phyloP scores from a whole-genome alignment of 495 filamentous ascomycete genomes.

The Penicillium canariense region DNA sequence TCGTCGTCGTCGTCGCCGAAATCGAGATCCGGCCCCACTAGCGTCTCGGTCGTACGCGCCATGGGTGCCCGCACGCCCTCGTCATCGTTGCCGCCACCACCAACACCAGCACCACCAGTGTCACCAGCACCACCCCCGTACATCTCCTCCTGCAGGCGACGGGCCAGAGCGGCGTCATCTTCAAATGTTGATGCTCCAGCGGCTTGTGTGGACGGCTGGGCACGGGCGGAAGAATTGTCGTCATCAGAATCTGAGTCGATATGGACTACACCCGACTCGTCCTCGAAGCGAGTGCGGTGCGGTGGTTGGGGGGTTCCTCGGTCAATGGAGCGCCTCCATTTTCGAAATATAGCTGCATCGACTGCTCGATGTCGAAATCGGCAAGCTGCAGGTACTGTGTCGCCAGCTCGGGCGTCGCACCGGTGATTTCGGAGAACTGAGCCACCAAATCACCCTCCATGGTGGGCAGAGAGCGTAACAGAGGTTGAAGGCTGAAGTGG shows the following conservation, averaged over 20 bases:
- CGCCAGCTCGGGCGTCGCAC: slow-evolving; percentile 59
- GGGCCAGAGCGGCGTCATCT: slow-evolving; percentile 91
- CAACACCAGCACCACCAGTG: slow-evolving; percentile 32
- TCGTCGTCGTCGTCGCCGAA: slow-evolving; percentile 57
- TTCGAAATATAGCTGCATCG: slow-evolving; percentile 85
- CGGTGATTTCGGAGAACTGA: slow-evolving; percentile 64
- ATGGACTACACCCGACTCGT: slow-evolving; percentile 61
- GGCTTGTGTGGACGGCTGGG: slow-evolving; percentile 8
- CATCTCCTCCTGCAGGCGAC: slow-evolving; percentile 86
- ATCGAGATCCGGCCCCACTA: slow-evolving; percentile 70
- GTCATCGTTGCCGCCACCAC: slow-evolving; percentile 36
- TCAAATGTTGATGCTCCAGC: slow-evolving; percentile 48
- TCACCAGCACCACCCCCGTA: slow-evolving; percentile 60
- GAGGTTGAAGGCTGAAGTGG: slow-evolving; percentile 40
- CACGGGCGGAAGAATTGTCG: slow-evolving; percentile 21
- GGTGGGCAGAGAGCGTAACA: slow-evolving; percentile 23
- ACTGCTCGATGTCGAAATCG: slow-evolving; percentile 77
- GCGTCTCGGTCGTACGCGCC: slow-evolving; percentile 83
- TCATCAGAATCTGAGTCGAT: slow-evolving; percentile 73
- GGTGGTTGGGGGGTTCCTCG: slow-evolving; percentile 35
- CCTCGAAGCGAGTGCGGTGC: slow-evolving; percentile 37
- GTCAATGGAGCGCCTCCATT: slow-evolving; percentile 61
- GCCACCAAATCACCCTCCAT: slow-evolving; percentile 64
- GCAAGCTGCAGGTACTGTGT: slow-evolving; percentile 77
- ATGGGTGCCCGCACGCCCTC: slow-evolving; percentile 86